Evolutionary conservation across 495 filamentous ascomycete genomes (phyloP), one percentile per base, ranked within the genome.

Genomic region (Cetradonia linearis): DNA sequence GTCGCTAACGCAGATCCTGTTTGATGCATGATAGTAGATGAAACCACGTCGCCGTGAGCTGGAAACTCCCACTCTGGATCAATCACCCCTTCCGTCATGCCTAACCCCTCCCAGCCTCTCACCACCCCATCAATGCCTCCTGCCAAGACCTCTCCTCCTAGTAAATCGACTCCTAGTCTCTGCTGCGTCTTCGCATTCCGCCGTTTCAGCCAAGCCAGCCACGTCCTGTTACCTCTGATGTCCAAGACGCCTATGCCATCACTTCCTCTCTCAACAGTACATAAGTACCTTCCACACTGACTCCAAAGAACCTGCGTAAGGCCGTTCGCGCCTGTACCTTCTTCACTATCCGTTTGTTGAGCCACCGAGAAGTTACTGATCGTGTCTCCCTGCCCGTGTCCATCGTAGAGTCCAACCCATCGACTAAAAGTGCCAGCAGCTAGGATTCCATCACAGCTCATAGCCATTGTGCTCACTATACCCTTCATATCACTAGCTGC

Each of bases 401-500:
- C 71, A 62, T 83, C 88, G 68, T 95, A 96, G 4, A 96, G 71
- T 0, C 85, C 89, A 38, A 96, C 66, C 63, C 83, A 78, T 16
- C 92, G 71, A 7, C 83, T 86, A 70, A 87, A 87, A 2, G 90
- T 96, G 1, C 91, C 93, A 0, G 88, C 91, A 3, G 88, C 91
- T 3, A 96, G 72, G 3, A 95, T 74, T 0, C 77, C 74, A 30
- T 78, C 72, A 3, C 64, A 69, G 58, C 74, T 79, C 40, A 80
- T 62, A 9, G 70, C 70, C 42, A 98, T 70, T 0, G 87, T 83
- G 3, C 85, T 86, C 1, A 96, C 75, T 46, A 87, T 84, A 1
- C 93, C 93, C 61, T 86, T 88, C 84, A 94, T 93, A 10, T 89
- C 89, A 13, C 86, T 84, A 84, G 56, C 86, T 82, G 37, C 81